Evolutionary conservation across 768 basidiomycete genomes (phyloP).

Genomic region (Hygrophoropsis aurantiaca): DNA sequence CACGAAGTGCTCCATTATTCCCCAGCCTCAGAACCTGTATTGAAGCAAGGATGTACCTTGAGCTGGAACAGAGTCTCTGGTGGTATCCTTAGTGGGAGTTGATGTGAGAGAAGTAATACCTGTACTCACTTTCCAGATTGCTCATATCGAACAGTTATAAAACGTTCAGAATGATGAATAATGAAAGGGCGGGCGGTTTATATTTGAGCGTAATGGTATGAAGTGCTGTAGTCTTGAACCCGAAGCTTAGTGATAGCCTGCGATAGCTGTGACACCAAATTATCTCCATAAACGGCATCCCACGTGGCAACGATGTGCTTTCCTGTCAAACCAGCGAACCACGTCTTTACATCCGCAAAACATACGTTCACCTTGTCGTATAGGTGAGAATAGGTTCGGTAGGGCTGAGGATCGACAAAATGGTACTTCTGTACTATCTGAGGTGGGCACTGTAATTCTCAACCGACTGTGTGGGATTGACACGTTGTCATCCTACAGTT

Average conservation of each 20-base stretch:
- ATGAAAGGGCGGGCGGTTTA: too few relatives aligned
- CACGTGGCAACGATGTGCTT: too few relatives aligned
- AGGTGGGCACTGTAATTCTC: slow-evolving; percentile 42
- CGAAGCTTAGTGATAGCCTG: too few relatives aligned
- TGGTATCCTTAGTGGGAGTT: slow-evolving; percentile 28
- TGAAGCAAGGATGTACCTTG: slow-evolving; percentile 58
- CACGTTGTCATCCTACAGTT: slow-evolving; percentile 40
- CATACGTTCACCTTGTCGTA: not conserved
- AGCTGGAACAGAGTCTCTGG: slow-evolving; percentile 99
- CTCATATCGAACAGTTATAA: slow-evolving; percentile 47
- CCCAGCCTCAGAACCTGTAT: slow-evolving; percentile 10
- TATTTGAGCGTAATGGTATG: too few relatives aligned
- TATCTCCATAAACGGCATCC: too few relatives aligned
- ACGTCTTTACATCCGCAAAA: too few relatives aligned
- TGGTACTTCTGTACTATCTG: slow-evolving; percentile 61
- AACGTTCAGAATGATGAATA: too few relatives aligned
- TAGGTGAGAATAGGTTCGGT: too few relatives aligned
- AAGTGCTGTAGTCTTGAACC: too few relatives aligned
- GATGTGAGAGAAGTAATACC: not conserved
- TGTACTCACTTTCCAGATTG: slow-evolving; percentile 82
- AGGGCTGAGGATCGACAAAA: slow-evolving; percentile 18
- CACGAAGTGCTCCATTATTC: slow-evolving; percentile 5
- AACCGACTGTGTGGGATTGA: slow-evolving; percentile 3
- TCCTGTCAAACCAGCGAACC: too few relatives aligned
- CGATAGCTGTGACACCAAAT: too few relatives aligned